Evolutionary conservation across 2,329 filamentous ascomycete species (phyloP), one percentile per base, ranked within the genome.

Genomic region (Endothia cerciana): DNA sequence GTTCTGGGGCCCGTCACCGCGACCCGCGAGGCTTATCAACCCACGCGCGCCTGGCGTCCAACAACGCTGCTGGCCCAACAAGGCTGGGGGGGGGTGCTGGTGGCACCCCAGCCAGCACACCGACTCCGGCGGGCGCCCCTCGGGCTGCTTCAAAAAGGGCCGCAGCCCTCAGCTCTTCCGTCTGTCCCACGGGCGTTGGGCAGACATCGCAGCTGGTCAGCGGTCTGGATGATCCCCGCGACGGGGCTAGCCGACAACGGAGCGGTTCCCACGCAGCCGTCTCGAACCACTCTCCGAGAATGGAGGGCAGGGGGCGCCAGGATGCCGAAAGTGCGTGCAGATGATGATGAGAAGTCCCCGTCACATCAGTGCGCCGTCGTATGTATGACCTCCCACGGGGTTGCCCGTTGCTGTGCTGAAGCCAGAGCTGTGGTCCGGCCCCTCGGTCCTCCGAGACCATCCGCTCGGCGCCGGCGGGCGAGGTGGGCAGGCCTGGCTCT

Each of bases 201-300:
- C 25, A 51, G 22, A 30, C 47, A 51, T 51, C 22, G 22, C 17
- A 25, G 28, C 47, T 28, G 22, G 25, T 51, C 25, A 51, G 17
- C 22, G 47, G 22, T 28, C 17, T 22, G 17, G 28, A 49, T 7
- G 11, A 25, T 51, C 40, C 36, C 43, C 51, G 25, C 63, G 5
- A 25, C 43, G 51, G n/a, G 45, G 43, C 38, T 58, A 22, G 65
- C 65, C 65, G 65, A 67, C 65, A 67, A 65, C 65, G 65, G 65
- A 67, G 62, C 62, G 62, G 62, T 38, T 33, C 30, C 43, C 15
- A n/a, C 15, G 33, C 25, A 59, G 58, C 53, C 62, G 63, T 45
- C 33, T 62, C 65, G 59, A 38, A 56, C 65, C 65, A 67, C 62
- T 58, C 25, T 36, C 22, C n/a, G 11, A 11, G 38, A 13, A 15